phyloP scores from a whole-genome alignment of 176 grass and related monocot genomes.

The Melocanna baccifera region DNA sequence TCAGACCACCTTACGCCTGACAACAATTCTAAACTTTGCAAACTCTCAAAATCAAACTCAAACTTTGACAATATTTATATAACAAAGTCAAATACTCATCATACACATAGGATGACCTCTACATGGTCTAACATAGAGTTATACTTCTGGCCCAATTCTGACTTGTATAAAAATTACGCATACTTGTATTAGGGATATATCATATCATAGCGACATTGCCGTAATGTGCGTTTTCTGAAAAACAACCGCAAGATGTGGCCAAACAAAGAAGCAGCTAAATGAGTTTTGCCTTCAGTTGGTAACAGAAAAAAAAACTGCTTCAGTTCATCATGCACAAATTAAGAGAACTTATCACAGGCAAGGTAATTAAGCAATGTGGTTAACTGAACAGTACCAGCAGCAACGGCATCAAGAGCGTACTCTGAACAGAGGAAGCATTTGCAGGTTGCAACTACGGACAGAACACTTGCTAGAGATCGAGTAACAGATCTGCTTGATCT shows the following conservation, averaged over 20 bases:
- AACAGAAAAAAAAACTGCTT: neutral
- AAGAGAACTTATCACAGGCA: neutral
- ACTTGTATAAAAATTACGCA: neutral
- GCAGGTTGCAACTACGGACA: neutral
- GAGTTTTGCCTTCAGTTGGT: neutral
- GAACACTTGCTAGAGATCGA: neutral
- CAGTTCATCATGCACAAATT: neutral
- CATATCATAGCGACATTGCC: neutral
- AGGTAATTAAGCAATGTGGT: neutral
- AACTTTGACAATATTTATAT: too few relatives aligned
- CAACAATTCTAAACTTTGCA: too few relatives aligned
- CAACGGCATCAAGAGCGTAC: neutral
- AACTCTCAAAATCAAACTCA: too few relatives aligned
- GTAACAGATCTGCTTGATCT: neutral
- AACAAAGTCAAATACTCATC: too few relatives aligned
- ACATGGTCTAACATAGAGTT: too few relatives aligned
- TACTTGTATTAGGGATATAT: neutral
- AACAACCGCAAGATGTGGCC: neutral
- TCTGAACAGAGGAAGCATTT: neutral
- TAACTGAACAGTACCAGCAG: neutral
- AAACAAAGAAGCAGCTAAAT: neutral
- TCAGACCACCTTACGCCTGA: too few relatives aligned
- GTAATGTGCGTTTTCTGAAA: conserved; percentile 5
- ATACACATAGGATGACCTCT: too few relatives aligned
- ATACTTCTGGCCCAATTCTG: neutral